phyloP scores from a whole-genome alignment of 164 flowering plant genomes.

The Tetracentron sinense region DNA sequence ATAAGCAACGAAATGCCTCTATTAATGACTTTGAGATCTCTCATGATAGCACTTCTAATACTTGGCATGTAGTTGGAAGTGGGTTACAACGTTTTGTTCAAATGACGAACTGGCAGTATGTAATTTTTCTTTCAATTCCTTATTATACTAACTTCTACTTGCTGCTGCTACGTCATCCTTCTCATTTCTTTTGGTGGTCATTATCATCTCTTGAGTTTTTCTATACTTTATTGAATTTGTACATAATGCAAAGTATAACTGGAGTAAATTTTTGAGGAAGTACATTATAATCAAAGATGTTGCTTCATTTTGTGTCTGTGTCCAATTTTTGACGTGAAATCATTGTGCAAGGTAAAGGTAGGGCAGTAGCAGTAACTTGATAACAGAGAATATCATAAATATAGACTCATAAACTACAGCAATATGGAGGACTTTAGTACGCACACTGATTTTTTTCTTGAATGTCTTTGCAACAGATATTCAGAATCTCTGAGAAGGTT shows the following conservation, averaged over 20 bases:
- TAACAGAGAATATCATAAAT: background rate
- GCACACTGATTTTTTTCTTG: background rate
- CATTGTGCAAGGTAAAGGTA: too few relatives aligned
- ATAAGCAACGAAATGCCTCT: slow-evolving; percentile 64
- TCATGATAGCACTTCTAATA: slow-evolving; percentile 46
- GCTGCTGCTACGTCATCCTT: background rate
- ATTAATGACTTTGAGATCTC: slow-evolving; percentile 74
- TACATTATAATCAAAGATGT: too few relatives aligned
- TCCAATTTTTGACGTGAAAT: too few relatives aligned
- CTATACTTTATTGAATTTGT: too few relatives aligned
- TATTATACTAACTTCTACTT: background rate
- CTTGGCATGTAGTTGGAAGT: slow-evolving; percentile 80
- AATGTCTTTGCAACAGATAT: slow-evolving; percentile 46
- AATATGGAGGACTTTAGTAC: background rate
- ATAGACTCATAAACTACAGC: background rate
- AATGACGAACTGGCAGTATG: slow-evolving; percentile 98
- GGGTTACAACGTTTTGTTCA: slow-evolving; percentile 93
- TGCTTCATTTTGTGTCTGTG: too few relatives aligned
- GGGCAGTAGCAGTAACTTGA: too few relatives aligned
- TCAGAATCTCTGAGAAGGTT: slow-evolving; percentile 83
- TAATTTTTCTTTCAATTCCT: background rate
- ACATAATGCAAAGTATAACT: too few relatives aligned
- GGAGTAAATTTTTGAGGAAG: too few relatives aligned
- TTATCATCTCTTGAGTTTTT: too few relatives aligned
- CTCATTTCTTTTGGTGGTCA: background rate